Evolutionary conservation across 164 flowering plant genomes (phyloP).

Genomic region (Vitis rotundifolia): DNA sequence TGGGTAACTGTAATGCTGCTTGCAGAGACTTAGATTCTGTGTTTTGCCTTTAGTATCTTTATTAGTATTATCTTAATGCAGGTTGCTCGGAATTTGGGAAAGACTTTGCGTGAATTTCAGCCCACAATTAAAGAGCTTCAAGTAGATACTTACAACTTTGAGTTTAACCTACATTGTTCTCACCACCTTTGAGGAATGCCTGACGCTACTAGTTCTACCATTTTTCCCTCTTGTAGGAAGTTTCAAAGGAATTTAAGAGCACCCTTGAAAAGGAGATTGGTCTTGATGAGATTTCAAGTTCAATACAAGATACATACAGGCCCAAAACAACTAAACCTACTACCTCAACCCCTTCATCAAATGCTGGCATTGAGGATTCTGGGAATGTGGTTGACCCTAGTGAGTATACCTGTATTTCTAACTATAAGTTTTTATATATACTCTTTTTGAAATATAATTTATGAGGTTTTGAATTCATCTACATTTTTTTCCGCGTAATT

Average conservation of each 20-base stretch:
- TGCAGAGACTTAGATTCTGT: background rate
- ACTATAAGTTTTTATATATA: background rate
- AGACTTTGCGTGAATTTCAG: constrained; percentile 89
- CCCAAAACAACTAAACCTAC: constrained; percentile 20
- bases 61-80: constrained; percentile 28
- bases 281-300: constrained; percentile 68
- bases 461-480: background rate
- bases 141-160: constrained; percentile 37
- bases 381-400: constrained; percentile 41
- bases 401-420: constrained; percentile 36
- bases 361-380: constrained; percentile 27
- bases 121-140: constrained; percentile 97
- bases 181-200: background rate
- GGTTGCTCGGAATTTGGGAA: constrained; percentile 95
- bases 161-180: background rate
- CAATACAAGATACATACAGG: constrained; percentile 30
- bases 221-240: constrained; percentile 54
- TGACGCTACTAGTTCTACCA: background rate
- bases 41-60: background rate
- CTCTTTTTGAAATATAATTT: background rate
- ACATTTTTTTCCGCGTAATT: background rate
- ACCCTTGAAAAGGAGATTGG: constrained; percentile 95
- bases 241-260: constrained; percentile 94
- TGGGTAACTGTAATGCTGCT: no score
- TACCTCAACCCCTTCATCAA: constrained; percentile 29